phyloP scores from a whole-genome alignment of 345 rosid species.

The Salix brachista region DNA sequence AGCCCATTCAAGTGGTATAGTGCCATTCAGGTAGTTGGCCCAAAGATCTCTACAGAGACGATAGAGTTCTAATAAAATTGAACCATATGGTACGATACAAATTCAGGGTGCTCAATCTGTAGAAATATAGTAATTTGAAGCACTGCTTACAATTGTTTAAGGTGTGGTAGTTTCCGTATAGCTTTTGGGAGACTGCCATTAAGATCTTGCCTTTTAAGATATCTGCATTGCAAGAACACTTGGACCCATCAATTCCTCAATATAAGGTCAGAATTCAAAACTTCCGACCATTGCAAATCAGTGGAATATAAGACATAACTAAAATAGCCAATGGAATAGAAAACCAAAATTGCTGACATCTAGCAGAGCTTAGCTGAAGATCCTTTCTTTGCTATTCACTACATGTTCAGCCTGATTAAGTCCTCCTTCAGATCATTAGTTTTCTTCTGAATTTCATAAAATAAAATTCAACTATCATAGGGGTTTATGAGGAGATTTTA shows the following conservation, averaged over 20 bases:
- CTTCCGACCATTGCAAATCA: not conserved
- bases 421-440: not conserved
- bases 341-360: not conserved
- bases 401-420: not conserved
- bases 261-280: not conserved
- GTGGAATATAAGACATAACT: too few relatives aligned
- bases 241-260: not conserved
- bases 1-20: too few relatives aligned
- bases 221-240: not conserved
- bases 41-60: too few relatives aligned
- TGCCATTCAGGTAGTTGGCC: too few relatives aligned
- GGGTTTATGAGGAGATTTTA: too few relatives aligned
- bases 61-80: not conserved
- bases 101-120: not conserved
- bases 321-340: not conserved
- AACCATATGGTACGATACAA: not conserved
- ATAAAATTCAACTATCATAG: too few relatives aligned
- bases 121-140: not conserved
- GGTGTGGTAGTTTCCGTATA: constrained; percentile 10
- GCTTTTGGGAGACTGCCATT: constrained; percentile 8
- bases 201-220: constrained; percentile 10
- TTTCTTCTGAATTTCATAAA: too few relatives aligned
- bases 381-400: not conserved
- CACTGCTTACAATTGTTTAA: constrained; percentile 2
- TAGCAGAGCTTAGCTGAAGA: not conserved